Evolutionary conservation across 306 rosid species (phyloP).

Genomic region (Rosa lucieae): DNA sequence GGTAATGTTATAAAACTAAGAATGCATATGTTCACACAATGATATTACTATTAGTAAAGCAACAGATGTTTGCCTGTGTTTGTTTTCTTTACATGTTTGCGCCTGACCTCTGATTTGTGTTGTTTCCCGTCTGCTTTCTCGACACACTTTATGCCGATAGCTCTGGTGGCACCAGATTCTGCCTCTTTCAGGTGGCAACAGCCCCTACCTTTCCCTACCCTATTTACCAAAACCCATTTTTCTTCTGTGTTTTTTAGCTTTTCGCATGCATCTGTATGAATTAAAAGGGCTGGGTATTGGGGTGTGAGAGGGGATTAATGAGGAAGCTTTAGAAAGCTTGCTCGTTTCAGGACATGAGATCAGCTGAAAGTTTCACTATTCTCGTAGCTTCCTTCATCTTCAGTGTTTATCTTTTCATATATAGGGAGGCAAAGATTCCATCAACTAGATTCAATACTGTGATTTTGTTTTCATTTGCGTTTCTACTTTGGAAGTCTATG

Average conservation of each 20-base stretch:
- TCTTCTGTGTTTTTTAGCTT: background rate
- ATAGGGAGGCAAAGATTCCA: background rate
- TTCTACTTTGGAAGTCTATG: background rate
- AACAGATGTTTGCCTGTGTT: background rate
- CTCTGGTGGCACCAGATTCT: background rate
- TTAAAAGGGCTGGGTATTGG: background rate
- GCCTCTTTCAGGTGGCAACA: background rate
- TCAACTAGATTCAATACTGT: background rate
- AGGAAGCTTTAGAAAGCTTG: background rate
- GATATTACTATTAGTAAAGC: background rate
- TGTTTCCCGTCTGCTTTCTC: background rate
- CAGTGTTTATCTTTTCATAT: background rate
- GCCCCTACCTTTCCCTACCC: background rate
- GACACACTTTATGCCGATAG: background rate
- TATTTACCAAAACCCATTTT: background rate
- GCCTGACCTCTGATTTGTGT: background rate
- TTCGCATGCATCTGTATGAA: background rate
- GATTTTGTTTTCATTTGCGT: background rate
- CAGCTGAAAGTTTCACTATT: background rate
- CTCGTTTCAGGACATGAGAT: background rate
- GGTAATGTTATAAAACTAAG: constrained; percentile 39
- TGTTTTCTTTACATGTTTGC: background rate
- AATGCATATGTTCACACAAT: background rate
- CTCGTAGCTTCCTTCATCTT: background rate
- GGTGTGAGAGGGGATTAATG: background rate